phyloP scores from a whole-genome alignment of 179 eudicot genomes.

The Nepenthes alata region DNA sequence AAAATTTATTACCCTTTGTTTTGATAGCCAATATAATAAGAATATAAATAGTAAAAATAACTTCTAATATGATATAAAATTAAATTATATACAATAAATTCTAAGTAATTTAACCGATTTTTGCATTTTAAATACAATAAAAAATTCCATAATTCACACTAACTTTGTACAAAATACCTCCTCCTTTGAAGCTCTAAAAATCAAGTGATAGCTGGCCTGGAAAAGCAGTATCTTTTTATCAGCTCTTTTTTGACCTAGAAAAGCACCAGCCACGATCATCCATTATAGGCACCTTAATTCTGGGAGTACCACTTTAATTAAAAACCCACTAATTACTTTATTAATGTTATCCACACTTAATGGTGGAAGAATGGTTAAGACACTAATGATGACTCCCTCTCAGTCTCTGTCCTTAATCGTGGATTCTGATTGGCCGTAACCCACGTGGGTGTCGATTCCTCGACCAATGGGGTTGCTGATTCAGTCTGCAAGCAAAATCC shows the following conservation, averaged over 20 bases:
- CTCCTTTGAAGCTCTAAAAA: no score
- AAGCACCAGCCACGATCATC: neutral
- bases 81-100: no score
- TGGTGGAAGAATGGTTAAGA: conserved; percentile 17
- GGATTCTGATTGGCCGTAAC: conserved; percentile 14
- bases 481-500: conserved; percentile 1
- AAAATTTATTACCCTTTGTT: no score
- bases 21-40: no score
- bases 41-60: no score
- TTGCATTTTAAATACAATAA: no score
- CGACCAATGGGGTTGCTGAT: conserved; percentile 16
- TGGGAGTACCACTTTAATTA: neutral
- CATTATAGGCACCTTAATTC: neutral
- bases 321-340: conserved; percentile 3
- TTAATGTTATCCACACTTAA: conserved; percentile 3
- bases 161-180: no score
- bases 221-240: no score
- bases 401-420: conserved; percentile 9
- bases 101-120: no score
- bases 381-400: conserved; percentile 15
- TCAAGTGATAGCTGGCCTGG: no score
- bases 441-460: conserved; percentile 24
- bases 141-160: no score
- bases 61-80: no score
- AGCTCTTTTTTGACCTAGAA: neutral